phyloP scores from a whole-genome alignment of 2,329 filamentous ascomycete genomes.

The Biscogniauxia marginata region DNA sequence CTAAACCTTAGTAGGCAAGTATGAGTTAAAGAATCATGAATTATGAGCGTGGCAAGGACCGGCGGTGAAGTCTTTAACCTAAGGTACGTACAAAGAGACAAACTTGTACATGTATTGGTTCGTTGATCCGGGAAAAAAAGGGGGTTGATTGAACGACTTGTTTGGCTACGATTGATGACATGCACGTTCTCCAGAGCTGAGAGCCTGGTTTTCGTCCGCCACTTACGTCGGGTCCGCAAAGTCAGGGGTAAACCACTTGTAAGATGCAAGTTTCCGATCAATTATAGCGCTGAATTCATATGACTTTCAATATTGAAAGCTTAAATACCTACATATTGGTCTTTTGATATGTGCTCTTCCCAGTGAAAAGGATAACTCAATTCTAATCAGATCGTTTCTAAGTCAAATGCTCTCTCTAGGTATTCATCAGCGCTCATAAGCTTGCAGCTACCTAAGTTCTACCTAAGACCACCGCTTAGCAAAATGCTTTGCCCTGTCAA shows the following conservation, averaged over 20 bases:
- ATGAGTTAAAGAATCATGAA: neutral
- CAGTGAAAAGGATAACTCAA: neutral
- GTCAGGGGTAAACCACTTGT: neutral
- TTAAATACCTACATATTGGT: neutral
- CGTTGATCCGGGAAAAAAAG: neutral
- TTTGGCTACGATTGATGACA: too few species aligned
- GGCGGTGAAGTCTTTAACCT: neutral
- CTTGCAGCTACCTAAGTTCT: conserved; percentile 1
- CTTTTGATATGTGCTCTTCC: neutral
- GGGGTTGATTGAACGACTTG: neutral
- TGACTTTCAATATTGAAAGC: neutral
- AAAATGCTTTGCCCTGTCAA: conserved; percentile 56
- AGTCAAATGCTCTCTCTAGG: neutral
- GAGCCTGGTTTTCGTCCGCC: neutral
- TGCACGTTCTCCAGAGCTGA: too few species aligned
- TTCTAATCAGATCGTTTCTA: neutral
- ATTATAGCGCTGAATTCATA: too few species aligned
- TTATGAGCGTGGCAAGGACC: neutral
- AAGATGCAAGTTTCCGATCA: too few species aligned
- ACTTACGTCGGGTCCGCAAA: neutral
- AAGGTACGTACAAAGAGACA: neutral
- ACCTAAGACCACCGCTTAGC: conserved; percentile 52
- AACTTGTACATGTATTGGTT: neutral
- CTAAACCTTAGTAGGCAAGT: too few species aligned
- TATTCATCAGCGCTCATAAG: neutral